Base-by-base conservation (phyloP, 2,329 filamentous ascomycete genomes). In the Pestalotiopsis sp. region DNA sequence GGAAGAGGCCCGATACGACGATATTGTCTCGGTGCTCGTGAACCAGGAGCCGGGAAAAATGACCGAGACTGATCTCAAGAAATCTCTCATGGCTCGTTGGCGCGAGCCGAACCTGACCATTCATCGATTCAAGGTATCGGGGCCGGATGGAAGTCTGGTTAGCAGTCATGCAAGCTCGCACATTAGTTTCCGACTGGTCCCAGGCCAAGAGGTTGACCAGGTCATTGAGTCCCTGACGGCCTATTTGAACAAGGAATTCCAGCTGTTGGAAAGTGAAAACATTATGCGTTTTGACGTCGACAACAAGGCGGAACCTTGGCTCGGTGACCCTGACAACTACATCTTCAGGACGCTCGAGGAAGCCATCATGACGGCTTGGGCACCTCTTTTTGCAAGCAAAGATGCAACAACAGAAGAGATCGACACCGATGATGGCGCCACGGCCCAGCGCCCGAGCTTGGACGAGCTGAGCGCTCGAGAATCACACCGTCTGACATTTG, bases 231-330 rank as follows among this genome's bases (percentile, higher is more conserved):
- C 87, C 0, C 84, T 99, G 4, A 89, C 85, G 0, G 78, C 83
- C 1, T 97, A 92, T 75, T 84, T 98, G 0, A 80, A 89, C 61
- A 83, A 87, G 13, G 88, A 94, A 72, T 99, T 98, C 76, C 85
- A 84, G 1, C 81, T 86, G 17, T 89, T 98, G 1, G 90, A 91
- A 38, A 95, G 93, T 1, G 91, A 93, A 70, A 99, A 99, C 75
- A 87, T 85, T 5, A 85, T 99, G 45, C 91, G 86, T 1, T 89
- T 99, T 52, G 91, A 90, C 38, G 95, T 99, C 72, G 94, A 97
- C 72, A 96, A 98, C 77, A 92, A 93, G 80, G 95, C 96, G 0
- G 96, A 99, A 77, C 94, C 96, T 0, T 99, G 96, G 96, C 89
- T 99, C 0, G 95, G 96, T 14, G 94, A 98, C 74, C 94, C 94